Conservation (phyloP, 495 filamentous ascomycete genomes). For the Neurospora sp. region DNA sequence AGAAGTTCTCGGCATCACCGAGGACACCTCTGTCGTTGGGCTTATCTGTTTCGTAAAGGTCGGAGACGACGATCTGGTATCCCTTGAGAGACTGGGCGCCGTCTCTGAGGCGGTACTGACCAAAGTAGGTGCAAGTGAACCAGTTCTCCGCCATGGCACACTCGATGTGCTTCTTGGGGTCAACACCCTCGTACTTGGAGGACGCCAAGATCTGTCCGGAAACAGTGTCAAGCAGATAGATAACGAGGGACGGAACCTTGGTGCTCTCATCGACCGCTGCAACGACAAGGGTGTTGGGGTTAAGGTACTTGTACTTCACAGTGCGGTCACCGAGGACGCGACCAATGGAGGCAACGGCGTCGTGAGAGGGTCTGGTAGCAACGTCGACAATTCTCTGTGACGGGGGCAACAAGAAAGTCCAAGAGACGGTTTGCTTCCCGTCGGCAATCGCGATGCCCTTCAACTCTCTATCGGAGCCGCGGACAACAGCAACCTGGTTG, state of each 20-base stretch:
- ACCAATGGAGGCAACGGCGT: conserved; percentile 90
- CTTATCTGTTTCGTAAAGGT: conserved; percentile 77
- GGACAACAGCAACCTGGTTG: conserved; percentile 49
- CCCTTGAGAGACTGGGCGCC: conserved; percentile 56
- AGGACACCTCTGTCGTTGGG: conserved; percentile 82
- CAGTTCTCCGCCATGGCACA: conserved; percentile 86
- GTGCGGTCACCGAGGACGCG: conserved; percentile 82
- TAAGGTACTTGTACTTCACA: conserved; percentile 95
- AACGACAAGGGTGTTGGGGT: conserved; percentile 74
- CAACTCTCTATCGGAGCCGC: conserved; percentile 47
- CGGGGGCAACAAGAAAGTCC: conserved; percentile 62
- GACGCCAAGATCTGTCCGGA: conserved; percentile 72
- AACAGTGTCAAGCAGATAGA: conserved; percentile 80
- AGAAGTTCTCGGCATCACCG: conserved; percentile 57
- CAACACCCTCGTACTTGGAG: conserved; percentile 59
- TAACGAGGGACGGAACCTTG: conserved; percentile 38
- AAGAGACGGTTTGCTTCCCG: conserved; percentile 42
- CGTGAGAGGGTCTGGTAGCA: conserved; percentile 58
- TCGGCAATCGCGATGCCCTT: conserved; percentile 44
- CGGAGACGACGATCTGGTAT: conserved; percentile 78
- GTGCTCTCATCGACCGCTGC: conserved; percentile 53
- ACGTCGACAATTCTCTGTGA: conserved; percentile 59
- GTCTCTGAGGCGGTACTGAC: conserved; percentile 41
- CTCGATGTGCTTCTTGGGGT: conserved; percentile 61
- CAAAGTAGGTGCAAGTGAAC: conserved; percentile 85